Conservation (phyloP, 805 yeast species). For the Tetrapisispora pingtungensis region DNA sequence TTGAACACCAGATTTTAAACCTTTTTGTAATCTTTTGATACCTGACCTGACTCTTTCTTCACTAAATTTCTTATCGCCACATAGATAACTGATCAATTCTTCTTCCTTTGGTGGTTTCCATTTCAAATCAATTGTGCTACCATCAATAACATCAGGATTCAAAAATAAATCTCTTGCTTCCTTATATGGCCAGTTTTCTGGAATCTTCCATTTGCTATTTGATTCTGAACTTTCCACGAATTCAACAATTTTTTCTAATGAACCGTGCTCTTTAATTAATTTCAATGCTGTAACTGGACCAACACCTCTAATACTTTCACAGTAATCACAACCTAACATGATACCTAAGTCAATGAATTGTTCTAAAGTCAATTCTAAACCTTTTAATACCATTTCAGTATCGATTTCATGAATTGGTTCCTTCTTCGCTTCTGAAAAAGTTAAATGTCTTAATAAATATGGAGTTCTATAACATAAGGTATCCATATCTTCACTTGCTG, state of each 20-base stretch:
- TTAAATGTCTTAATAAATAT: slow-evolving; percentile 71
- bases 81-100: slow-evolving; percentile 74
- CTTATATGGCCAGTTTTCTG: slow-evolving; percentile 89
- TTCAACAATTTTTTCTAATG: slow-evolving; percentile 69
- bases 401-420: slow-evolving; percentile 82
- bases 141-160: slow-evolving; percentile 67
- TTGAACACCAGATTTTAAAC: slow-evolving; percentile 75
- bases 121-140: slow-evolving; percentile 55
- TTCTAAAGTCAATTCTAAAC: slow-evolving; percentile 58
- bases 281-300: slow-evolving; percentile 94
- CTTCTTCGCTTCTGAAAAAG: slow-evolving; percentile 89
- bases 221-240: slow-evolving; percentile 38
- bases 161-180: slow-evolving; percentile 80
- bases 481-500: slow-evolving; percentile 99
- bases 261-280: slow-evolving; percentile 73
- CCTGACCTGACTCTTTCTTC: slow-evolving; percentile 89
- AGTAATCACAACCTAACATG: slow-evolving; percentile 91
- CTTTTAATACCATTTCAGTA: slow-evolving; percentile 58
- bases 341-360: slow-evolving; percentile 89
- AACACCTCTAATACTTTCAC: slow-evolving; percentile 88
- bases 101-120: slow-evolving; percentile 87
- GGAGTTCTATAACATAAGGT: slow-evolving; percentile 89
- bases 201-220: slow-evolving; percentile 65
- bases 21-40: slow-evolving; percentile 74
- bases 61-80: slow-evolving; percentile 77